Percentiles rank a stretch among this genome's conserved stretches.
These are phyloP conservation scores for Leptographium galeiforme DNA, from an alignment of 2,329 filamentous ascomycete species.

Conservation along the genomic window DNA sequence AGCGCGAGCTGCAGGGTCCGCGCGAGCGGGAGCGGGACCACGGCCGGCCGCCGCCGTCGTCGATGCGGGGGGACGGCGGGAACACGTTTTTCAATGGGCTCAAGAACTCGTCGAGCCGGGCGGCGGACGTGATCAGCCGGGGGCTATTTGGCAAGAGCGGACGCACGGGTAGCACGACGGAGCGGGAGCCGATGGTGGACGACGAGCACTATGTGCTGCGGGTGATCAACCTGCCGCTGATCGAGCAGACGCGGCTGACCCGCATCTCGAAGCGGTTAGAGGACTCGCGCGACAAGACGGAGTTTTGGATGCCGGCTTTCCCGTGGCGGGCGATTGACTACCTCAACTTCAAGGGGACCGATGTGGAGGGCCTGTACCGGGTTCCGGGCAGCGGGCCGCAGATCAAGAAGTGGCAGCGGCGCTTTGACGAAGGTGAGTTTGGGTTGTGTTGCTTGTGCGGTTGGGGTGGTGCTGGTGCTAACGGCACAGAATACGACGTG, in stretches of 20 bases:
- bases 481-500: conserved; percentile 61
- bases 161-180: conserved; percentile 56
- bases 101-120: conserved; percentile 57
- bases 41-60: conserved; percentile 34
- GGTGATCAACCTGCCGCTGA: conserved; percentile 72
- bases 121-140: conserved; percentile 70
- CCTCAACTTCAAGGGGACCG: conserved; percentile 84
- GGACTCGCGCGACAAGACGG: conserved; percentile 83
- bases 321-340: conserved; percentile 96
- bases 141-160: conserved; percentile 69
- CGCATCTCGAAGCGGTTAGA: conserved; percentile 83
- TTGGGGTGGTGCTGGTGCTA: background rate
- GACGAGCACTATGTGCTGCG: conserved; percentile 75
- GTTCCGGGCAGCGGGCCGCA: conserved; percentile 83
- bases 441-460: too few relatives aligned
- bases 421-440: conserved; percentile 66
- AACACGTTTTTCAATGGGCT: conserved; percentile 58
- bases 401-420: conserved; percentile 85
- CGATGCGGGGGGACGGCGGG: conserved; percentile 47
- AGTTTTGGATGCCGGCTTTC: conserved; percentile 97
- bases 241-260: conserved; percentile 82
- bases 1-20: conserved; percentile 26
- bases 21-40: conserved; percentile 22
- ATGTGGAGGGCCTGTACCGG: conserved; percentile 86
- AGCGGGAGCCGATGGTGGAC: conserved; percentile 52